These are phyloP conservation scores for Talaromyces sp. DNA, from an alignment of 2,329 filamentous ascomycete genomes.

Conservation along the genomic window DNA sequence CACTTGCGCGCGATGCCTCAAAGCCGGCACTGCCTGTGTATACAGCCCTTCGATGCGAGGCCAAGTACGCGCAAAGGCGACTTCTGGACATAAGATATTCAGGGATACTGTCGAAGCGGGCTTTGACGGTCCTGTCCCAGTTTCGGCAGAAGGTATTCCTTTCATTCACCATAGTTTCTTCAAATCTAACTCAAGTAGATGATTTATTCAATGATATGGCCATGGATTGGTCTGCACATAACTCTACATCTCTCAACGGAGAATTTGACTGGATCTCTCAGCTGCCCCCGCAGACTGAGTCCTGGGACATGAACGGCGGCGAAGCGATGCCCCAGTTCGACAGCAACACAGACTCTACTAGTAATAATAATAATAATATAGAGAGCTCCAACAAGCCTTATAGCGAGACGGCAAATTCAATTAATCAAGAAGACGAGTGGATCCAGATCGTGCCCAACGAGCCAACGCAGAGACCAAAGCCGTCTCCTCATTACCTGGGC, in stretches of 20 bases:
- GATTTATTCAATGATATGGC: slow-evolving; percentile 3
- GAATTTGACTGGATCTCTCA: not conserved
- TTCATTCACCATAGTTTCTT: not conserved
- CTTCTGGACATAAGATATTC: not conserved
- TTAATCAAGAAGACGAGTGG: not conserved
- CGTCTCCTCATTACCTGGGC: slow-evolving; percentile 1
- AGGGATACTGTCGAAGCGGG: not conserved
- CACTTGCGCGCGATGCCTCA: slow-evolving; percentile 2
- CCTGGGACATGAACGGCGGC: not conserved
- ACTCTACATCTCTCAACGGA: not conserved
- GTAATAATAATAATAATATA: not conserved
- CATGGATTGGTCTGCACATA: slow-evolving; percentile 4
- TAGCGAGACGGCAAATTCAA: not conserved
- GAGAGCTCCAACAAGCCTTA: not conserved
- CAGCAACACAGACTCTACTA: not conserved
- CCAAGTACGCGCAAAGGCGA: slow-evolving; percentile 3
- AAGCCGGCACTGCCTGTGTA: slow-evolving; percentile 2
- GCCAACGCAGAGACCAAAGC: slow-evolving; percentile 1
- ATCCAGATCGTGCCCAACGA: slow-evolving; percentile 3
- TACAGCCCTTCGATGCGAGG: slow-evolving; percentile 9
- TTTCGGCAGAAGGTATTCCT: not conserved
- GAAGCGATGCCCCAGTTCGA: not conserved
- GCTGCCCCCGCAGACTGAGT: not conserved
- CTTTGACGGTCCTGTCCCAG: not conserved
- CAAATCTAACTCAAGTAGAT: not conserved